These are phyloP conservation scores for Vicia sativa DNA, from an alignment of 306 rosid genomes.

Conservation along the genomic window DNA sequence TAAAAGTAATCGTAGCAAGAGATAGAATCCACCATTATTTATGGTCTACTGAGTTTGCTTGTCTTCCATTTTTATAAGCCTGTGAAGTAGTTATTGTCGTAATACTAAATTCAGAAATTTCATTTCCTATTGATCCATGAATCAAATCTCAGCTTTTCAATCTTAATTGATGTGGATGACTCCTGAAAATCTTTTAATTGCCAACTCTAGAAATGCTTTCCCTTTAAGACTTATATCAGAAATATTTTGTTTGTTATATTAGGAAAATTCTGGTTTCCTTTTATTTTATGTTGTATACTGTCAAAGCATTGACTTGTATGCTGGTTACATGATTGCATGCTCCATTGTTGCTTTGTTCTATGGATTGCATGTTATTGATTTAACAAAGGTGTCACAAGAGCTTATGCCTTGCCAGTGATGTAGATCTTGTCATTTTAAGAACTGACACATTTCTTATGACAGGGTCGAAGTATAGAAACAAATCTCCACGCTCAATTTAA, in stretches of 20 bases:
- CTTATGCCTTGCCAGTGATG: constrained; percentile 73
- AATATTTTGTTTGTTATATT: constrained; percentile 1
- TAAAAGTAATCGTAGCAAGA: no score
- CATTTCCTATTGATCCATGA: no score
- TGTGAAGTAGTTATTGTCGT: no score
- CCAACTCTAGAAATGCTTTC: constrained; percentile 88
- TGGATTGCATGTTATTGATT: constrained; percentile 73
- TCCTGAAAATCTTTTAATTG: constrained; percentile 57
- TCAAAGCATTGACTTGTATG: constrained; percentile 10
- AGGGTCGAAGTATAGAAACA: constrained; percentile 98
- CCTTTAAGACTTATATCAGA: constrained; percentile 61
- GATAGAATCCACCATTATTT: no score
- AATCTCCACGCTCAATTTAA: constrained; percentile 86
- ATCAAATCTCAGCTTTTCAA: no score
- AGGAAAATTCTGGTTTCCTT: constrained; percentile 7
- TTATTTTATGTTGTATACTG: not conserved
- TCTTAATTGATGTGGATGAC: no score
- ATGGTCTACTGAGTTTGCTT: no score
- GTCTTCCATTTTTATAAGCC: no score
- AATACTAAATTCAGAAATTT: no score
- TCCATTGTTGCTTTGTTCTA: constrained; percentile 34
- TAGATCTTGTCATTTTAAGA: constrained; percentile 79
- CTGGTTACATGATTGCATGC: constrained; percentile 8
- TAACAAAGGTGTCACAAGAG: constrained; percentile 73
- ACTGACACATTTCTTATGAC: constrained; percentile 37